Base-by-base conservation (phyloP, 768 basidiomycete genomes). In the Cubamyces sp. region DNA sequence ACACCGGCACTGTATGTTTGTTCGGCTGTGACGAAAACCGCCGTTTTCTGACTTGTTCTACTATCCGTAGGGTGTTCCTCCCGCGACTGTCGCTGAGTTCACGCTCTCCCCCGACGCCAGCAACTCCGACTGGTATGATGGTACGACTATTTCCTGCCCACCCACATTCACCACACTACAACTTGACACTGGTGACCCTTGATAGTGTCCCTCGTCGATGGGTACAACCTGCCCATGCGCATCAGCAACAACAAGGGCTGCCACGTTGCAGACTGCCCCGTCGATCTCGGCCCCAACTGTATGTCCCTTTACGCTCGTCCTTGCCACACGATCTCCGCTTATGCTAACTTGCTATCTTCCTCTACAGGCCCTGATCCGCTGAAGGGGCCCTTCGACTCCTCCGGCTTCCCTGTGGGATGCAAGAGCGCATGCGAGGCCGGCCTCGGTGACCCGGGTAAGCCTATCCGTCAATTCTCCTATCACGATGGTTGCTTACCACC, bases 281-380 rank as follows among this genome's bases (percentile, higher is more conserved):
- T 87, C 34, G 87, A 90, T 66, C 77, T 89, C 25, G 79, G 77
- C 15, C 82, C 85, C 0, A 76, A 82, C 62, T 90, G 87, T 86
- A 45, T 37, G 73, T 60, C 23, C 19, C 52, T 41, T 3, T 48
- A 18, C 25, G 57, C 72, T 19, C 54, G 68, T 42, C 67, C 68
- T 14, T 71, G 73, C 9, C 73, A 62, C 28, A 57, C n/a, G n/a
- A n/a, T n/a, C 68, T 34, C 76, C 2, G n/a, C n/a, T n/a, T n/a
- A n/a, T n/a, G n/a, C n/a, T n/a, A n/a, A n/a, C n/a, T n/a, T 34
- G 9, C 34, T 34, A 11, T 6, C 11, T 1, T 34, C 34, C 11
- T 34, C 9, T 34, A 6, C 53, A 77, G 74, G 77, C 64, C 77
- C 77, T 11, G 51, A 67, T 19, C 59, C 66, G 15, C 63, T 77